Base-by-base conservation (phyloP, 192 early-diverging fungal genomes). In the Coemansia sp. region DNA sequence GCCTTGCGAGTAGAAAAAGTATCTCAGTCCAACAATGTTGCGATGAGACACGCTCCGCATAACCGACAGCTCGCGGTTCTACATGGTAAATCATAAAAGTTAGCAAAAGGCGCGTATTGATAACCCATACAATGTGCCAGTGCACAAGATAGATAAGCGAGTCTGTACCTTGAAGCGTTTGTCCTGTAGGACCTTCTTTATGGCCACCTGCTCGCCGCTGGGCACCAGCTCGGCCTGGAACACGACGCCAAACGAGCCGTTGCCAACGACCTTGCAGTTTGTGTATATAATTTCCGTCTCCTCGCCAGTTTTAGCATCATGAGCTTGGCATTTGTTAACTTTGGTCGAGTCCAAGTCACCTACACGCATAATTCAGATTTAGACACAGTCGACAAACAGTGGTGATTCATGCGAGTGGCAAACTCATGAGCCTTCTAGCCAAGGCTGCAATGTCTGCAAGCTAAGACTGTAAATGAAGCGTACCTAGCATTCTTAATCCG, bases 111-210 rank as follows among this genome's bases (percentile, higher is more conserved):
- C 64, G 60, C 22, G n/a, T 49, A 11, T 35, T 8, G 31, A 35
- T 8, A 35, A 35, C 1, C 31, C 31, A 35, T 35, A 35, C 31
- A 35, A 26, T 26, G 49, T n/a, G 22, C 26, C 16, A n/a, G 25
- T 1, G 29, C n/a, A 26, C 53, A 26, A 16, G 26, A 55, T 26
- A 26, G 25, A 11, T 53, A 27, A 25, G 22, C 50, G 12, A 57
- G n/a, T n/a, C 14, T 26, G 16, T 57, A 53, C 52, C 62, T 98
- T 98, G 87, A 97, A 99, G 35, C 97, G 89, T 79, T 93, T 95
- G 74, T 99, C 97, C 85, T 98, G 97, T 31, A 97, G 77, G 5
- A 99, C 97, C 81, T 97, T 97, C 83, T 99, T 99, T 64, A 99
- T 95, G 54, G 97, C 97, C n/a, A 88, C 89, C 29, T 87, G 84